Evolutionary conservation across 1,139 yeast species (phyloP).

Genomic region (Yamadazyma diospyri): DNA sequence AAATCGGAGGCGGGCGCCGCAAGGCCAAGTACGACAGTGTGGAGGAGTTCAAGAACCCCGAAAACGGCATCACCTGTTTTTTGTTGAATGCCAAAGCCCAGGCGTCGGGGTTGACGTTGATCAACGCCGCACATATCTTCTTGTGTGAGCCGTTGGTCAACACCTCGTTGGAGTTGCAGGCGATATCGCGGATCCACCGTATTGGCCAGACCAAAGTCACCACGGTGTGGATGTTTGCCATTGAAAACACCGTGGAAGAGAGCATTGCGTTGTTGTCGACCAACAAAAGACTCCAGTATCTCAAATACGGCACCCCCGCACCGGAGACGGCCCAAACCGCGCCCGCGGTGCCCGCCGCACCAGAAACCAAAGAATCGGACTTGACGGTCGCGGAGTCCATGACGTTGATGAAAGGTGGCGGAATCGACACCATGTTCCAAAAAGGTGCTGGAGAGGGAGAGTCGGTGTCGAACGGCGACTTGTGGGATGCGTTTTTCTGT

Average conservation of each 20-base stretch:
- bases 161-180: constrained; percentile 83
- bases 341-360: neutral
- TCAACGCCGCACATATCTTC: constrained; percentile 88
- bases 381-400: constrained; percentile 34
- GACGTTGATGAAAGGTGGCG: constrained; percentile 36
- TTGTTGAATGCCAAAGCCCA: constrained; percentile 80
- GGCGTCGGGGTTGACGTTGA: constrained; percentile 84
- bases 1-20: constrained; percentile 27
- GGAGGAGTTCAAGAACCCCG: constrained; percentile 60
- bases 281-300: constrained; percentile 43
- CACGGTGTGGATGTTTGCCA: constrained; percentile 87
- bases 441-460: constrained; percentile 50
- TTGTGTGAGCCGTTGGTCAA: constrained; percentile 91
- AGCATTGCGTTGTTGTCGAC: constrained; percentile 64
- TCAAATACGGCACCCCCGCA: constrained; percentile 9
- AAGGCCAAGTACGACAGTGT: constrained; percentile 42
- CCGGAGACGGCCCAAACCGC: constrained; percentile 1
- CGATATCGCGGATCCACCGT: constrained; percentile 86
- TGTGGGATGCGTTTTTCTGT: constrained; percentile 60
- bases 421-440: constrained; percentile 39
- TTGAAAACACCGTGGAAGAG: constrained; percentile 86
- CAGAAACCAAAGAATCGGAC: constrained; percentile 16
- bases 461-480: constrained; percentile 49
- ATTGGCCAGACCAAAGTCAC: constrained; percentile 84
- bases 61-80: constrained; percentile 67